A percentile compares a stretch with the other conserved stretches of the same genome.
These are phyloP conservation scores for Tolypocladium ophioglossoides DNA, from an alignment of 2,329 filamentous ascomycete genomes.

Conservation along the genomic window DNA sequence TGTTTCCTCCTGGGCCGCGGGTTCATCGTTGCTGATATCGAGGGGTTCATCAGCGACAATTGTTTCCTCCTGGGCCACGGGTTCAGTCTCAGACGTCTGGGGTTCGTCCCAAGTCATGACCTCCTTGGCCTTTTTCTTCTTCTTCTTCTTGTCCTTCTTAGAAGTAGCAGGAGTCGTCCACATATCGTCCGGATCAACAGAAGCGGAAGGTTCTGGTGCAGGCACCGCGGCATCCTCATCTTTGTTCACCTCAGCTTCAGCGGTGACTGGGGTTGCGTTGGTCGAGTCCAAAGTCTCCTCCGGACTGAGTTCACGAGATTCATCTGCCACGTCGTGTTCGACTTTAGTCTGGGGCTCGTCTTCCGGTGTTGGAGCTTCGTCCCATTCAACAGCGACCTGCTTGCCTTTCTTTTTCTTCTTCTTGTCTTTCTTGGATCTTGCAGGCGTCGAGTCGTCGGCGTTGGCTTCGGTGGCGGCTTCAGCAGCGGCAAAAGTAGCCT, in stretches of 20 bases:
- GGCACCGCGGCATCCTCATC: background rate
- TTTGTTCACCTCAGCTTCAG: background rate
- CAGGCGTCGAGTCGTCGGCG: background rate
- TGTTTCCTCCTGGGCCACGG: background rate
- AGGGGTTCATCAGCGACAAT: background rate
- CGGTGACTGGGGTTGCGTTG: too few relatives aligned
- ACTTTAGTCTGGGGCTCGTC: background rate
- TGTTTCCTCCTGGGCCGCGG: background rate
- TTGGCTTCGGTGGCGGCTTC: background rate
- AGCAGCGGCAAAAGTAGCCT: background rate
- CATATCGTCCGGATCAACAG: conserved; percentile 2
- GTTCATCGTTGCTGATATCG: background rate
- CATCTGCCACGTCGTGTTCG: background rate
- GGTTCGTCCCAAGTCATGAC: background rate
- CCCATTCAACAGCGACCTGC: background rate
- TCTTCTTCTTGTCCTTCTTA: conserved; percentile 4
- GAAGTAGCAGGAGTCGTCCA: background rate
- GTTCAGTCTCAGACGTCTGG: background rate
- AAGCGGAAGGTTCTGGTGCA: background rate
- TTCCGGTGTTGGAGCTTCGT: background rate
- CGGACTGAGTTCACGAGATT: background rate
- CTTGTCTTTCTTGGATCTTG: conserved; percentile 5
- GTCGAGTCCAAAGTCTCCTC: background rate
- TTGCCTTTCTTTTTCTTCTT: conserved; percentile 6
- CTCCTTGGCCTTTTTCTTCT: background rate